Evolutionary conservation across 305 asterid genomes (phyloP), one percentile per base, ranked within the genome.

Genomic region (Plantago rigida): DNA sequence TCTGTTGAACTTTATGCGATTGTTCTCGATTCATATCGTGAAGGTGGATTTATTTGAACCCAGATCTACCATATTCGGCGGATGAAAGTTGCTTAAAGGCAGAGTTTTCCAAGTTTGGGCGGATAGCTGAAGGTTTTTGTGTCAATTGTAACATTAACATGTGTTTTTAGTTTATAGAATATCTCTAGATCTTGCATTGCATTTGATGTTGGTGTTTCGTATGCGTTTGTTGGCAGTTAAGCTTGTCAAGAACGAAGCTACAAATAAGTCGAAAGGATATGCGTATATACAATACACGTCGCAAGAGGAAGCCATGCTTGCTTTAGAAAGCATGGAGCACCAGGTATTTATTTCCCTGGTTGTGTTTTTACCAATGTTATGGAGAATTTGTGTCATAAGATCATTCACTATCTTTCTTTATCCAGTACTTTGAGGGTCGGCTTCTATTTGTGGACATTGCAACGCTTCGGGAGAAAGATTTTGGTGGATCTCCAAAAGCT

Each of bases 261-360:
- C 75, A 44, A 67, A 72, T 63, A 78, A 53, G 78, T 65, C 84
- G 14, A 80, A 76, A 60, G 89, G 86, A 63, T 76, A 47, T 58
- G 89, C 89, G 5, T 80, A 78, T 66, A 78, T 82, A 67, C 86
- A 82, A n/a, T 80, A 82, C 66, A 57, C 82, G 68, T 78, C 78
- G 26, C 81, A 78, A 70, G 84, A 80, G 54, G 77, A 73, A 59
- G 89, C 84, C 19, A 31, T 82, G 72, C 78, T 71, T 29, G 86
- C 84, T 45, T 62, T 78, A 71, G 89, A 82, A 59, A 76, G 61
- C 80, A 80, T 80, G 84, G 89, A 82, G 74, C 68, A 72, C 62
- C 77, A 78, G 86, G 89, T 82, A 62, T 51, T 47, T 26, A 48
- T n/a, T 36, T 1, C 0, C 13, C 47, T n/a, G 51, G 5, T 51